Percentiles rank a stretch among this genome's conserved stretches.
These are phyloP conservation scores for Aspergillus sclerotialis DNA, from an alignment of 2,329 filamentous ascomycete species.

Conservation along the genomic window DNA sequence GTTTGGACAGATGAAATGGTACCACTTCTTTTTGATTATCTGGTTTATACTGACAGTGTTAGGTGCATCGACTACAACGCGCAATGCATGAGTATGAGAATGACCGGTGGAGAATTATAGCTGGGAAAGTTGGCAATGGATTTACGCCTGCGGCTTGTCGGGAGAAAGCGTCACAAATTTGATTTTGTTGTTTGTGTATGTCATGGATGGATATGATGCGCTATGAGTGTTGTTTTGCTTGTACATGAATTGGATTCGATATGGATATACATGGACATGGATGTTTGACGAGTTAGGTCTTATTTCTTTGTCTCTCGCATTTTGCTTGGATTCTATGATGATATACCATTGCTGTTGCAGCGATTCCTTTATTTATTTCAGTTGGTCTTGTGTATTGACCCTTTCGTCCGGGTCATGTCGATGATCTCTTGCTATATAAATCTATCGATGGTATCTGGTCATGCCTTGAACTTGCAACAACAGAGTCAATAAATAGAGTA, in stretches of 20 bases:
- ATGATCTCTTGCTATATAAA: too few relatives aligned
- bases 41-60: conserved; percentile 1
- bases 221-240: not conserved
- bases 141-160: conserved; percentile 83
- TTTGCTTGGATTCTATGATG: too few relatives aligned
- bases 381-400: too few relatives aligned
- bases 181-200: not conserved
- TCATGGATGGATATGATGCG: not conserved
- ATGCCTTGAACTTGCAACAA: too few relatives aligned
- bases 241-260: too few relatives aligned
- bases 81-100: conserved; percentile 37
- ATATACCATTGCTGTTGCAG: too few relatives aligned
- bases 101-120: conserved; percentile 88
- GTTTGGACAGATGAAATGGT: conserved; percentile 93
- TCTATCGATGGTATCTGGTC: too few relatives aligned
- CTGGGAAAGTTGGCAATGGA: conserved; percentile 82
- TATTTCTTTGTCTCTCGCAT: not conserved
- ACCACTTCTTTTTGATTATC: conserved; percentile 14
- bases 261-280: too few relatives aligned
- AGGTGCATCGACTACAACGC: conserved; percentile 33
- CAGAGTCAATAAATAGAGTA: too few relatives aligned
- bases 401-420: too few relatives aligned
- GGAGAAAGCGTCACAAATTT: conserved; percentile 58
- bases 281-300: too few relatives aligned
- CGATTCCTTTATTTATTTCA: too few relatives aligned